Conservation (phyloP, 139 green algal species). For the Yamagishiella unicocca region DNA sequence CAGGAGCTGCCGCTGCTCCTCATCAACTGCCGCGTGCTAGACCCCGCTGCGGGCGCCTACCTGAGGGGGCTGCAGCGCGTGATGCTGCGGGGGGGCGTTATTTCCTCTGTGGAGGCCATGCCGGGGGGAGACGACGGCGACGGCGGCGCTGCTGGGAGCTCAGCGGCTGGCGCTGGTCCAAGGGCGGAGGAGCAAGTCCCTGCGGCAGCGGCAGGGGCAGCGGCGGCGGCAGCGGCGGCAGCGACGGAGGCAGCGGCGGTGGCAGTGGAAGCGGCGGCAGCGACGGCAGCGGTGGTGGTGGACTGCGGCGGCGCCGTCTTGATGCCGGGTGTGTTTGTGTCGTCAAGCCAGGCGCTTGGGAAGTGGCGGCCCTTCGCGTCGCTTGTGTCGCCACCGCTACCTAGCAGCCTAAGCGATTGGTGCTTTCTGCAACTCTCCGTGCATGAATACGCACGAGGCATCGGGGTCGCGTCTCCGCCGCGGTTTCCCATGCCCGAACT, state of each 20-base stretch:
- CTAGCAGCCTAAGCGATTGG: not conserved
- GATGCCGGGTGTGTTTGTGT: constrained; percentile 39
- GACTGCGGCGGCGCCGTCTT: constrained; percentile 36
- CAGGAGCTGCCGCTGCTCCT: constrained; percentile 7
- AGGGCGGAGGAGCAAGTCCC: not conserved
- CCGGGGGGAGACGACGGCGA: too few species aligned
- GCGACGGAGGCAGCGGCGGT: not conserved
- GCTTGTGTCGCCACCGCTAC: too few species aligned
- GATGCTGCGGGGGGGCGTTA: not conserved
- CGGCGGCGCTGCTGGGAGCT: too few species aligned
- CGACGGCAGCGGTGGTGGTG: not conserved
- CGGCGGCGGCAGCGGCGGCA: not conserved
- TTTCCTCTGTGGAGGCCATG: constrained; percentile 4
- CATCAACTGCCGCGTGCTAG: constrained; percentile 11
- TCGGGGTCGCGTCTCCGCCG: too few species aligned
- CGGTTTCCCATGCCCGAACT: too few species aligned
- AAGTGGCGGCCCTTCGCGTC: too few species aligned
- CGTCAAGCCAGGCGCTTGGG: too few species aligned
- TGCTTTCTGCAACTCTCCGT: not conserved
- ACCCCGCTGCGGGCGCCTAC: not conserved
- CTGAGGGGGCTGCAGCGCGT: constrained; percentile 2
- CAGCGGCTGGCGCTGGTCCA: not conserved
- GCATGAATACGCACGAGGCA: not conserved
- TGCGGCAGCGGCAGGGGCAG: not conserved
- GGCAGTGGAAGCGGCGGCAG: not conserved